Evolutionary conservation across 2,329 filamentous ascomycete genomes (phyloP).

Genomic region (Pseudopyricularia javanii): DNA sequence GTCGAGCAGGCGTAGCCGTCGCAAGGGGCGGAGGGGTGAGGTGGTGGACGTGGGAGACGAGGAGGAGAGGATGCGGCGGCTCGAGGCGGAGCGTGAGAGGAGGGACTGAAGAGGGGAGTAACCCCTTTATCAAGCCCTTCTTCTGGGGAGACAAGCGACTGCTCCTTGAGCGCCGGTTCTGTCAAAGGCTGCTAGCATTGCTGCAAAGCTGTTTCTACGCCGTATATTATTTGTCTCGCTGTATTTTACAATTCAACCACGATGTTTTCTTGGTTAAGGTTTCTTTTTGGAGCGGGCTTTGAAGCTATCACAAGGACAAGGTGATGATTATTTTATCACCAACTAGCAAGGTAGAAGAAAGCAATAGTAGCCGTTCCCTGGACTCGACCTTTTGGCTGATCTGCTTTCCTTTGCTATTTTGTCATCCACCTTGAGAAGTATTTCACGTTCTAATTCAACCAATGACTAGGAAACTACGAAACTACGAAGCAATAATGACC

Average conservation of each 20-base stretch:
- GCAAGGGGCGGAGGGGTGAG: conserved; percentile 36
- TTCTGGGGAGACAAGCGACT: neutral
- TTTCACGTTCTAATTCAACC: neutral
- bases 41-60: conserved; percentile 32
- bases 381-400: too few relatives aligned
- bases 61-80: conserved; percentile 39
- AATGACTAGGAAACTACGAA: neutral
- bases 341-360: too few relatives aligned
- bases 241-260: neutral
- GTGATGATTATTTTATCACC: too few relatives aligned
- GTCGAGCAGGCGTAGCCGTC: conserved; percentile 23
- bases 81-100: conserved; percentile 47
- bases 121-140: too few relatives aligned
- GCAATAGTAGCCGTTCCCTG: too few relatives aligned
- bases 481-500: neutral
- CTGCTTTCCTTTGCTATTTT: too few relatives aligned
- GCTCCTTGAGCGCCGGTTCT: neutral
- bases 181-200: neutral
- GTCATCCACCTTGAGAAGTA: neutral
- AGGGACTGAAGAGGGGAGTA: neutral
- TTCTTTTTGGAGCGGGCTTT: too few relatives aligned
- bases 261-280: neutral
- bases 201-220: neutral
- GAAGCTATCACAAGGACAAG: too few relatives aligned
- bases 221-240: neutral